phyloP scores from a whole-genome alignment of 345 rosid species.

The Atalantia buxifolia region DNA sequence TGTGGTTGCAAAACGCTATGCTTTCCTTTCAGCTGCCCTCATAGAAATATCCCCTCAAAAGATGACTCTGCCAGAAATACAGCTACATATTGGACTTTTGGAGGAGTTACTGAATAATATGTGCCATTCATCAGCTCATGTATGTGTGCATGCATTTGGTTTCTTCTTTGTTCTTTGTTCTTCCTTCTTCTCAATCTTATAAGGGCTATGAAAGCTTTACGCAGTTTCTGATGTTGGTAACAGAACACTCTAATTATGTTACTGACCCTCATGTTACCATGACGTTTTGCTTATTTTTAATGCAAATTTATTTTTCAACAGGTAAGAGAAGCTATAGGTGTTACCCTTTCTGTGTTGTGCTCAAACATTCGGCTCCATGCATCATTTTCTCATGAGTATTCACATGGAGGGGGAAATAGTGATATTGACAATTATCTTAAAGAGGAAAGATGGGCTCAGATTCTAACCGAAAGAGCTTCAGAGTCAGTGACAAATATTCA shows the following conservation, averaged over 20 bases:
- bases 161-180: neutral
- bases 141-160: neutral
- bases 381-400: slow-evolving; percentile 41
- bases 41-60: slow-evolving; percentile 83
- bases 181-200: neutral
- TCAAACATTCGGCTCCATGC: slow-evolving; percentile 77
- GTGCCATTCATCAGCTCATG: slow-evolving; percentile 95
- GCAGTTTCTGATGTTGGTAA: neutral
- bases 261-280: neutral
- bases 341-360: slow-evolving; percentile 77
- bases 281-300: neutral
- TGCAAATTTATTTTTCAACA: slow-evolving; percentile 31
- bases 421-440: slow-evolving; percentile 36
- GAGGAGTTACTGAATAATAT: slow-evolving; percentile 76
- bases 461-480: slow-evolving; percentile 63
- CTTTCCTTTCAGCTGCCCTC: slow-evolving; percentile 88
- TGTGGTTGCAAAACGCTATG: slow-evolving; percentile 90
- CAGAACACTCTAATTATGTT: neutral
- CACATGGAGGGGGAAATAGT: slow-evolving; percentile 38
- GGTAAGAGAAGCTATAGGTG: slow-evolving; percentile 96
- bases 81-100: slow-evolving; percentile 65
- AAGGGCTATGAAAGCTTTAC: neutral
- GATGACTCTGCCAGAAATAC: slow-evolving; percentile 73
- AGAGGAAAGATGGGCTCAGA: slow-evolving; percentile 62
- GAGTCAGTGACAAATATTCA: slow-evolving; percentile 76